These are phyloP conservation scores for Polygonum aviculare DNA, from an alignment of 148 eudicot genomes.

Conservation along the genomic window DNA sequence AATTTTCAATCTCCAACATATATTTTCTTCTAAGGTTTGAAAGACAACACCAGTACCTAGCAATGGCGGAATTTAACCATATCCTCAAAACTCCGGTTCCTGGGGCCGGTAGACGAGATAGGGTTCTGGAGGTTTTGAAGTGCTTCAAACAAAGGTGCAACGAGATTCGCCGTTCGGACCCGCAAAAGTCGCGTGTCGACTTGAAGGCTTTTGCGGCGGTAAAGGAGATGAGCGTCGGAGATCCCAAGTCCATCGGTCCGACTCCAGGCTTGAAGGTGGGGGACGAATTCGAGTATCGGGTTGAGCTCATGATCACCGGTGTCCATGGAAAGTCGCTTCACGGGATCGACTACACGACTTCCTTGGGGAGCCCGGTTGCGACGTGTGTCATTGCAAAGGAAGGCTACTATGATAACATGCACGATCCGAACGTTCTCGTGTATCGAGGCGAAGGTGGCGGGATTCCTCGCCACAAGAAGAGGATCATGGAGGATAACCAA, in stretches of 20 bases:
- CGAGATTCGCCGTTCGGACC: not conserved
- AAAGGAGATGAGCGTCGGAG: not conserved
- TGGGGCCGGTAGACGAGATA: not conserved
- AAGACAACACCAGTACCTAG: too few relatives aligned
- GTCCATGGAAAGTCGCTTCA: not conserved
- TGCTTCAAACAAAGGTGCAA: not conserved
- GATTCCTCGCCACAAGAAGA: not conserved
- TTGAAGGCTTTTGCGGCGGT: not conserved
- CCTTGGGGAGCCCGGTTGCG: not conserved
- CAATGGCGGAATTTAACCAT: too few relatives aligned
- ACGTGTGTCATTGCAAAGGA: not conserved
- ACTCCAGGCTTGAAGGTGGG: not conserved
- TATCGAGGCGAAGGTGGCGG: not conserved
- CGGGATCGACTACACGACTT: not conserved
- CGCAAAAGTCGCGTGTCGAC: not conserved
- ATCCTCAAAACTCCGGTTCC: not conserved
- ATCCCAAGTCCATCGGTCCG: not conserved
- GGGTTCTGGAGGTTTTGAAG: not conserved
- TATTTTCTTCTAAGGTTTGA: too few relatives aligned
- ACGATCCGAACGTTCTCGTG: not conserved
- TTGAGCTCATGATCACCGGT: not conserved
- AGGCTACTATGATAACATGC: not conserved
- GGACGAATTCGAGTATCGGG: not conserved
- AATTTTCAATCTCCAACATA: too few relatives aligned
- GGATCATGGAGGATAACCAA: conserved; percentile 26